Conservation (phyloP, 208 protist genomes). For the Leishmania amazonensis region DNA sequence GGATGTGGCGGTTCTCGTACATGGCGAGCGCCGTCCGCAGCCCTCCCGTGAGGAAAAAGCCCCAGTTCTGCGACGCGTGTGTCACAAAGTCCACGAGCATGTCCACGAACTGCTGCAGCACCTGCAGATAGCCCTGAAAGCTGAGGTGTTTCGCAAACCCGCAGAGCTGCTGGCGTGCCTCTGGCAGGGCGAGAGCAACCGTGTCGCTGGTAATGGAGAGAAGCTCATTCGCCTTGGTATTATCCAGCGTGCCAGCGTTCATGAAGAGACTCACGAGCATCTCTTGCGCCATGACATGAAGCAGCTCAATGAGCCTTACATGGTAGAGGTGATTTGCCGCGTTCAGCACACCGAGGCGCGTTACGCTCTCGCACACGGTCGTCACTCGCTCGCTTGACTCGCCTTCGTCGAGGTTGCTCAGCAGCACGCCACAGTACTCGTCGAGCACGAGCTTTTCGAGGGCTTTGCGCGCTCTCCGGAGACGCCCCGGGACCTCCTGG, state of each 20-base stretch:
- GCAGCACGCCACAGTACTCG: conserved; percentile 28
- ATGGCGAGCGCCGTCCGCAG: conserved; percentile 21
- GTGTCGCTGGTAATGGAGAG: conserved; percentile 41
- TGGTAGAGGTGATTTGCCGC: conserved; percentile 35
- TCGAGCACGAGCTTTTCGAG: conserved; percentile 34
- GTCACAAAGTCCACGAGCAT: conserved; percentile 48
- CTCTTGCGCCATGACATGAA: conserved; percentile 53
- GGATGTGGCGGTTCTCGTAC: conserved; percentile 19
- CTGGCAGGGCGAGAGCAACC: conserved; percentile 21
- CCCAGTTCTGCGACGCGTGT: conserved; percentile 56
- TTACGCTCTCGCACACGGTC: conserved; percentile 19
- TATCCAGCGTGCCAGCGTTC: conserved; percentile 42
- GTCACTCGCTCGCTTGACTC: conserved; percentile 13
- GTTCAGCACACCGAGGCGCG: conserved; percentile 47
- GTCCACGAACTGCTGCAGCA: conserved; percentile 50
- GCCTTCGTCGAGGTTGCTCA: conserved; percentile 13
- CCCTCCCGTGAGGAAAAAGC: conserved; percentile 44
- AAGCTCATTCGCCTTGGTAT: conserved; percentile 64
- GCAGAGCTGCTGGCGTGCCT: conserved; percentile 25
- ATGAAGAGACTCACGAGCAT: conserved; percentile 57
- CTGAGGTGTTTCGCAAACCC: conserved; percentile 18
- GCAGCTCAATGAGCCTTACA: conserved; percentile 18
- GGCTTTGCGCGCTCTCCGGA: conserved; percentile 19
- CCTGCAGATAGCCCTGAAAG: conserved; percentile 42
- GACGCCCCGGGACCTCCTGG: conserved; percentile 27